A percentile compares a stretch with the other conserved stretches of the same genome.
Conservation (phyloP, 345 rosid genomes). For the Raphanus raphanistrum region DNA sequence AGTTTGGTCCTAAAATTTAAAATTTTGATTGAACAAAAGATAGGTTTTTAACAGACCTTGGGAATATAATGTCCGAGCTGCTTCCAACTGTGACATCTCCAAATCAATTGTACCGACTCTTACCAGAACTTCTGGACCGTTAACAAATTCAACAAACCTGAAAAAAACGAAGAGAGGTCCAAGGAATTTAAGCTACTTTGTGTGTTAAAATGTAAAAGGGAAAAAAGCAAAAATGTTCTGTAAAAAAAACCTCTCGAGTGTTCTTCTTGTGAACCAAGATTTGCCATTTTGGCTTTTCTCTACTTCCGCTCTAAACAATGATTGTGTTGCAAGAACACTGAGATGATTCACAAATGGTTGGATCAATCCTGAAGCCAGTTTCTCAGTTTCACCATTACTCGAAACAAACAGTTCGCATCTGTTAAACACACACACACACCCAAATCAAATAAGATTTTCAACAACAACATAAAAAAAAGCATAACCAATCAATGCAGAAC, state of each 20-base stretch:
- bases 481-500: neutral
- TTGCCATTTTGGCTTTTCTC: constrained; percentile 45
- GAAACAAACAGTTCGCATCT: constrained; percentile 74
- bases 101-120: constrained; percentile 69
- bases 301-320: constrained; percentile 62
- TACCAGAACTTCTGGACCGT: constrained; percentile 79
- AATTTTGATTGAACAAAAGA: neutral
- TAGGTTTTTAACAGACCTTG: constrained; percentile 49
- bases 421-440: neutral
- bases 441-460: neutral
- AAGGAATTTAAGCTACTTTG: neutral
- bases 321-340: constrained; percentile 62
- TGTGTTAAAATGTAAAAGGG: neutral
- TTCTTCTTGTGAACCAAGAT: constrained; percentile 89
- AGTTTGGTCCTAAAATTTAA: neutral
- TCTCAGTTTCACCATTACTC: constrained; percentile 70
- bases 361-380: constrained; percentile 83
- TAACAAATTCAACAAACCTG: constrained; percentile 92
- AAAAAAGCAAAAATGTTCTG: neutral
- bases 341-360: constrained; percentile 79
- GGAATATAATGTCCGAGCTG: constrained; percentile 79
- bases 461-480: neutral
- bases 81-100: constrained; percentile 96
- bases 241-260: constrained; percentile 72
- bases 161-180: neutral